A percentile compares a stretch with the other conserved stretches of the same genome.
Evolutionary conservation across 1,284 basidiomycete genomes (phyloP).

Genomic region (Wallemia mellicola): DNA sequence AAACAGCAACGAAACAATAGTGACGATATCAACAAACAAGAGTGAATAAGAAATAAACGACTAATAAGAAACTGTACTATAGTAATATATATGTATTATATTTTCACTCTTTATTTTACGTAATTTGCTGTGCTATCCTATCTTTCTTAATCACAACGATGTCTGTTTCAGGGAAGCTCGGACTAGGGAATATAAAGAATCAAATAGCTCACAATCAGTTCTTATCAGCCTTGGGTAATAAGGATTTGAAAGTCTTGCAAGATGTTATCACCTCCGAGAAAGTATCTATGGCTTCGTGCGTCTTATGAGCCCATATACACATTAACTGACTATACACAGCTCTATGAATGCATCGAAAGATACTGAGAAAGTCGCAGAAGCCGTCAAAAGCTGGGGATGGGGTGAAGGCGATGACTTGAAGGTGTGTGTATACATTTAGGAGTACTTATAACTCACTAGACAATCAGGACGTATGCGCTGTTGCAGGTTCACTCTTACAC

Average conservation of each 20-base stretch:
- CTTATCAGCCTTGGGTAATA: slow-evolving; percentile 42
- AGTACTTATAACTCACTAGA: slow-evolving; percentile 3
- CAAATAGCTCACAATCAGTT: slow-evolving; percentile 13
- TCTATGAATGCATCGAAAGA: slow-evolving; percentile 17
- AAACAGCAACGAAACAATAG: too few species aligned
- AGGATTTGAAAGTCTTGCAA: slow-evolving; percentile 50
- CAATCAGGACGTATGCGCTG: slow-evolving; percentile 37
- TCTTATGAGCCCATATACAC: background rate
- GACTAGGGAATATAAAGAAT: background rate
- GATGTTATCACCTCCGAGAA: slow-evolving; percentile 75
- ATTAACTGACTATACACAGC: slow-evolving; percentile 32
- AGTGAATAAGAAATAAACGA: background rate
- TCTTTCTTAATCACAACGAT: slow-evolving; percentile 1
- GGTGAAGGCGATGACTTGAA: slow-evolving; percentile 66
- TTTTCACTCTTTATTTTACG: background rate
- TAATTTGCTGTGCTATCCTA: background rate
- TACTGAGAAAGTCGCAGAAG: slow-evolving; percentile 38
- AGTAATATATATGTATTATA: background rate
- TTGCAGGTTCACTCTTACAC: slow-evolving; percentile 36
- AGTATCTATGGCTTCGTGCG: slow-evolving; percentile 38
- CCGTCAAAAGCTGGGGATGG: slow-evolving; percentile 42
- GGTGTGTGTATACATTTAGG: slow-evolving; percentile 18
- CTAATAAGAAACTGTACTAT: too few species aligned
- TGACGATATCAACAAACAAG: background rate
- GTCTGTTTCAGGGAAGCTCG: slow-evolving; percentile 3